phyloP scores from a whole-genome alignment of 176 grass and related monocot genomes.

The Eragrostis curvula region DNA sequence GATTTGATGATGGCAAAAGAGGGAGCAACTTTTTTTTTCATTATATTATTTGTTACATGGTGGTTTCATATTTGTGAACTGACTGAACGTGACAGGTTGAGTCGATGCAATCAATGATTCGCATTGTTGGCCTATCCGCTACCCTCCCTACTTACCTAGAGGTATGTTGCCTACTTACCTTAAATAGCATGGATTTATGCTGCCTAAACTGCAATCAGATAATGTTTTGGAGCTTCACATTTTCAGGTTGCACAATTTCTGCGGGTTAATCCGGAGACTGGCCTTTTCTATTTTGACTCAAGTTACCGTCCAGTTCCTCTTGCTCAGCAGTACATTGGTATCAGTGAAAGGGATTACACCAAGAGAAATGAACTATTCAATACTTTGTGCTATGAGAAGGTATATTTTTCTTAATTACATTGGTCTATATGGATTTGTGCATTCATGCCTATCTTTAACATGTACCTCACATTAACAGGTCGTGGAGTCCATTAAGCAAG shows the following conservation, averaged over 20 bases:
- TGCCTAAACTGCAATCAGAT: conserved; percentile 25
- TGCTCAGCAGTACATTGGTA: conserved; percentile 95
- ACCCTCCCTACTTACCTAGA: conserved; percentile 96
- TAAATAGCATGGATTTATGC: conserved; percentile 28
- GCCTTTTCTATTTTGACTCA: conserved; percentile 93
- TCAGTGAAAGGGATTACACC: conserved; percentile 82
- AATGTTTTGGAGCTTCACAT: conserved; percentile 24
- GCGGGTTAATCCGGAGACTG: conserved; percentile 80
- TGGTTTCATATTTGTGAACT: conserved; percentile 39
- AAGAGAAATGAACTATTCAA: conserved; percentile 84
- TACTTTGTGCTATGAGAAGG: conserved; percentile 89
- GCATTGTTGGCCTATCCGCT: conserved; percentile 95
- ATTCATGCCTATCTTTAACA: conserved; percentile 16
- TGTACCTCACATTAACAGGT: conserved; percentile 47
- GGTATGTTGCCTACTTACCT: conserved; percentile 46
- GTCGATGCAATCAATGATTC: conserved; percentile 97
- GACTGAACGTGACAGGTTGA: conserved; percentile 75
- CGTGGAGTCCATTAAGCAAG: conserved; percentile 91
- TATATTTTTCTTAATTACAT: conserved; percentile 30
- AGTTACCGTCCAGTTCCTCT: conserved; percentile 95
- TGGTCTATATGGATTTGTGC: conserved; percentile 22
- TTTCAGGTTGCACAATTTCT: conserved; percentile 96
- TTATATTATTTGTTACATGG: conserved; percentile 19
- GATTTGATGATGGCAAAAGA: background rate
- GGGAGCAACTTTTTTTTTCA: background rate